Evolutionary conservation across 23 red algal genomes (phyloP).

Genomic region (Gracilaria caudata): DNA sequence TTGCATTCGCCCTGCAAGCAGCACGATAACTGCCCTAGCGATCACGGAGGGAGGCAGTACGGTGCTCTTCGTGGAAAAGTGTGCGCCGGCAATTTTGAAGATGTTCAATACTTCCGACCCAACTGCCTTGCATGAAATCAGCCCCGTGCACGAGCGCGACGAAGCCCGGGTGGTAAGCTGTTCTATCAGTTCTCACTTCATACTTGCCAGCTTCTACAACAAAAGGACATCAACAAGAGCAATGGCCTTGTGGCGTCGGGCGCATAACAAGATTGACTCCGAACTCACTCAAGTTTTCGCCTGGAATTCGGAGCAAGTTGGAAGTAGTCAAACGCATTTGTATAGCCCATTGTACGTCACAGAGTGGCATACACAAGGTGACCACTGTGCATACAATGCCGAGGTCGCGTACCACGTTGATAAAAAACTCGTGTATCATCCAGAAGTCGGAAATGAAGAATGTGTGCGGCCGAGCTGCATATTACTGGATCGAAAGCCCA

Average conservation of each 20-base stretch:
- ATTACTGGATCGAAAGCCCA: neutral
- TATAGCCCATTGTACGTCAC: slow-evolving; percentile 1
- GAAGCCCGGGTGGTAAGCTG: neutral
- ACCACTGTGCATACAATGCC: neutral
- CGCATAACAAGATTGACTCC: slow-evolving; percentile 18
- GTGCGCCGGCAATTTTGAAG: neutral
- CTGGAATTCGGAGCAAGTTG: neutral
- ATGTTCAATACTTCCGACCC: slow-evolving; percentile 9
- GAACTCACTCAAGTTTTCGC: slow-evolving; percentile 14
- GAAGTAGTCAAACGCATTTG: neutral
- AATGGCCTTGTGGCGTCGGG: slow-evolving; percentile 19
- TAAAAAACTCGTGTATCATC: neutral
- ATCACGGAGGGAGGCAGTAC: slow-evolving; percentile 19
- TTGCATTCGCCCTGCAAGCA: neutral
- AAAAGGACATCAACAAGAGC: neutral
- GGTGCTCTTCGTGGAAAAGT: slow-evolving; percentile 11
- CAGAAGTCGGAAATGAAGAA: slow-evolving; percentile 21
- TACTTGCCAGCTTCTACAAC: slow-evolving; percentile 21
- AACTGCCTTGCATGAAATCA: neutral
- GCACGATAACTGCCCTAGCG: neutral
- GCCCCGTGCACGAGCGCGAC: neutral
- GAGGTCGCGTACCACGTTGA: slow-evolving; percentile 26
- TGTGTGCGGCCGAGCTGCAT: neutral
- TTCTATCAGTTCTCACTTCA: slow-evolving; percentile 28
- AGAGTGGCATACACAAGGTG: neutral